Evolutionary conservation across 2,329 filamentous ascomycete genomes (phyloP), one percentile per base, ranked within the genome.

Genomic region (Arthrobotrys sphaeroides): DNA sequence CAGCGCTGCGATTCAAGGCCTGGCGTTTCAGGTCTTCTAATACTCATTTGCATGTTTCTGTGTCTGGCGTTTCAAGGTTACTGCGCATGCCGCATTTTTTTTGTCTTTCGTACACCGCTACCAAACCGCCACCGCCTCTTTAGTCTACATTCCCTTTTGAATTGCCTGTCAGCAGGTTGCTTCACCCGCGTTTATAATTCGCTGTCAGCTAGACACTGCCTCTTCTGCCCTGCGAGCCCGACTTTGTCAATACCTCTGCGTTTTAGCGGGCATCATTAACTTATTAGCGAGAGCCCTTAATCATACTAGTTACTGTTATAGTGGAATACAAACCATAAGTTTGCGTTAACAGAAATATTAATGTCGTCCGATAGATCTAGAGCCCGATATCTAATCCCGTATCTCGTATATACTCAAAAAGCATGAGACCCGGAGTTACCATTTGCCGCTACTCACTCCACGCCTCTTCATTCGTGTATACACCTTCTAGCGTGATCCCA

Each of bases 51-150:
- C 22, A 9, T 47, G 6, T 10, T 40, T 13, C 7, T 16, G 18
- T 36, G 24, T 55, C 55, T 45, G 43, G 45, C 57, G 51, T 61
- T 65, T 53, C 7, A 43, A 31, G 38, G 55, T 16, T 13, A 16
- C 9, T 31, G 5, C 16, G 10, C 43, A 28, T 10, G 22, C 18
- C 5, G 5, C 16, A 12, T 36, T 51, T 42, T 22, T 31, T 26
- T 42, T 59, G 9, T 33, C 16, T n/a, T n/a, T n/a, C n/a, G n/a
- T n/a, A n/a, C n/a, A n/a, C n/a, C n/a, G n/a, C n/a, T n/a, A n/a
- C n/a, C n/a, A n/a, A n/a, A n/a, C n/a, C n/a, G n/a, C n/a, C n/a
- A n/a, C n/a, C n/a, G n/a, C n/a, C n/a, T n/a, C n/a, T n/a, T n/a
- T n/a, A n/a, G n/a, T n/a, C 49, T 2, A 18, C 7, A 24, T 40